Evolutionary conservation across 2,329 filamentous ascomycete genomes (phyloP).

Genomic region (Hysterium pulicare): DNA sequence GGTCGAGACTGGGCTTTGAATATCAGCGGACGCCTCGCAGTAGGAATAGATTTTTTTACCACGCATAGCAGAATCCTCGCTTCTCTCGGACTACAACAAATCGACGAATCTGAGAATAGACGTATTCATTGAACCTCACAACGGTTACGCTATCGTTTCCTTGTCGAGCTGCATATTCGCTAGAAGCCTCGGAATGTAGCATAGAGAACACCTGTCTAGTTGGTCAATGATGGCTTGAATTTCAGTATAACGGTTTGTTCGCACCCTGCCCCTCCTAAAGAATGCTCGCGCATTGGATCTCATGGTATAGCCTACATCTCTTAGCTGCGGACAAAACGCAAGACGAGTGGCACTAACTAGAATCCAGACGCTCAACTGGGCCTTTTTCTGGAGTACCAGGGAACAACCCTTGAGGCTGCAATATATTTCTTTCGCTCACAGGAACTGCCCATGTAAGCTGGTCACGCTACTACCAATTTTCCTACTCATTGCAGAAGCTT

Average conservation of each 20-base stretch:
- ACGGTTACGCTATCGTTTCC: background rate
- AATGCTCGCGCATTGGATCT: background rate
- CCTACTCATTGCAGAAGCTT: too few relatives aligned
- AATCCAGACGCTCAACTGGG: background rate
- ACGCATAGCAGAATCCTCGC: slow-evolving; percentile 8
- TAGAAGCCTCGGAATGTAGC: background rate
- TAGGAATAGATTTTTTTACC: slow-evolving; percentile 2
- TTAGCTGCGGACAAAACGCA: background rate
- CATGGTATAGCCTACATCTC: background rate
- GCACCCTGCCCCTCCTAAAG: slow-evolving; percentile 1
- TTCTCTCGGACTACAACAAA: slow-evolving; percentile 9
- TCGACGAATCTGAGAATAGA: slow-evolving; percentile 7
- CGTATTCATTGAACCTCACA: slow-evolving; percentile 2
- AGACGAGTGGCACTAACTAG: background rate
- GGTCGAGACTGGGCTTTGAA: slow-evolving; percentile 33
- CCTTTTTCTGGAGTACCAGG: background rate
- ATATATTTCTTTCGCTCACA: background rate
- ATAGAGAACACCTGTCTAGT: background rate
- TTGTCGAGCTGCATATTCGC: background rate
- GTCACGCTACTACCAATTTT: too few relatives aligned
- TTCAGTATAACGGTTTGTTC: background rate
- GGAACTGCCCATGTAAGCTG: background rate
- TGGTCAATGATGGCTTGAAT: background rate
- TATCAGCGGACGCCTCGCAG: background rate
- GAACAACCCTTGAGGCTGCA: background rate